Evolutionary conservation across 306 rosid species (phyloP), one percentile per base, ranked within the genome.

Genomic region (Medicago ruthenica): DNA sequence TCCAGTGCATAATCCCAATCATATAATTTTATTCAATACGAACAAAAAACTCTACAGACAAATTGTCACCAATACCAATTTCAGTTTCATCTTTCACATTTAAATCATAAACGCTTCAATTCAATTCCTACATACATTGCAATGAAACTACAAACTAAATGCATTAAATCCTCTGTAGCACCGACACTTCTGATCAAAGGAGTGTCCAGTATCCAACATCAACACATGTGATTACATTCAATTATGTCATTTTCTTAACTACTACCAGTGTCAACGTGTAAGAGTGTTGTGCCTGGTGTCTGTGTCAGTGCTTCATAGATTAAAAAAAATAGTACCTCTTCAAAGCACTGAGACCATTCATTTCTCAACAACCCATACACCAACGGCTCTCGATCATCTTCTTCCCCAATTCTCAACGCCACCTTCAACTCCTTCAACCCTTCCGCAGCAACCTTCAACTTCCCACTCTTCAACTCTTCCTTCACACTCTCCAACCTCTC

Each of bases 331-430:
- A 70, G 48, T 71, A 95, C 98, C 98, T 92, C 97, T 62, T 95
- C 97, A 78, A 90, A 95, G 85, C 91, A 90, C 50, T 74, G 90
- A 58, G 81, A 80, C 97, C 97, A 92, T 73, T 92, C 97, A 83
- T 86, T 87, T 86, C 87, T 89, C 83, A 92, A 82, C 70, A 92
- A 81, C 0, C 86, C 81, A 76, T 92, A 95, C 40, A 95, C 97
- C 84, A 90, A 73, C 3, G 98, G 98, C 86, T 92, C 96, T 37
- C 76, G 57, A 27, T 85, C 84, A 47, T 82, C 80, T 21, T 61
- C 83, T 3, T 76, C 87, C 15, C 71, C 71, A 45, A 89, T 44
- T 73, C 90, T 76, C 54, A 92, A 70, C 17, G 81, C 93, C 21
- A 67, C 67, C 83, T 86, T 90, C 81, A 95, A 88, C 27, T 90